phyloP scores from a whole-genome alignment of 345 rosid genomes.

The Moricandia arvensis region DNA sequence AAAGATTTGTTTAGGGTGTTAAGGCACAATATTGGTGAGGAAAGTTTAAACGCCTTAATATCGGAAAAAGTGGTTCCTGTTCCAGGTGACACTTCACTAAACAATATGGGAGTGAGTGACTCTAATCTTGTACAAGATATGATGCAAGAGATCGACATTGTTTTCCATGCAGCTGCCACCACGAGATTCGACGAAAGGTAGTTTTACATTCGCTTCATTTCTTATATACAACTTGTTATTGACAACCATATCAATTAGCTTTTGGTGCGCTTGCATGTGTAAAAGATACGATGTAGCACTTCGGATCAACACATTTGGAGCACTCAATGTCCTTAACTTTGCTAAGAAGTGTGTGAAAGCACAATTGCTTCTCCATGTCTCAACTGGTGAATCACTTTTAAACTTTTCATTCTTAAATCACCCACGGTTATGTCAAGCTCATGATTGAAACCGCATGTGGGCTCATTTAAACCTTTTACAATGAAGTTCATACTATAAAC shows the following conservation, averaged over 20 bases:
- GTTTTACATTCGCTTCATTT: not conserved
- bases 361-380: conserved; percentile 50
- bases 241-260: not conserved
- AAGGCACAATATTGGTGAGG: conserved; percentile 41
- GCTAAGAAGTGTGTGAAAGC: conserved; percentile 47
- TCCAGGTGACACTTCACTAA: conserved; percentile 48
- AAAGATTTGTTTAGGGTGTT: conserved; percentile 55
- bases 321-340: conserved; percentile 45
- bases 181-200: conserved; percentile 73
- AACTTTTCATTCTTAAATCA: not conserved
- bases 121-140: conserved; percentile 39
- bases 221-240: not conserved
- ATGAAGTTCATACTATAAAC: too few relatives aligned
- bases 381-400: conserved; percentile 49
- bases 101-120: conserved; percentile 47
- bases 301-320: conserved; percentile 54
- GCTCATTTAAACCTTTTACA: not conserved
- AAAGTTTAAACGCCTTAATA: conserved; percentile 30
- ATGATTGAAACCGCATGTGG: too few relatives aligned
- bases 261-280: conserved; percentile 1
- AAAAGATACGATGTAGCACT: conserved; percentile 50
- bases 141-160: conserved; percentile 44
- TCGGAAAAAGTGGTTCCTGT: conserved; percentile 48
- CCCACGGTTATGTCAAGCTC: not conserved
- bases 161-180: conserved; percentile 65